These are phyloP conservation scores for Saturnispora kantuleensis DNA, from an alignment of 805 yeast genomes.

Conservation along the genomic window DNA sequence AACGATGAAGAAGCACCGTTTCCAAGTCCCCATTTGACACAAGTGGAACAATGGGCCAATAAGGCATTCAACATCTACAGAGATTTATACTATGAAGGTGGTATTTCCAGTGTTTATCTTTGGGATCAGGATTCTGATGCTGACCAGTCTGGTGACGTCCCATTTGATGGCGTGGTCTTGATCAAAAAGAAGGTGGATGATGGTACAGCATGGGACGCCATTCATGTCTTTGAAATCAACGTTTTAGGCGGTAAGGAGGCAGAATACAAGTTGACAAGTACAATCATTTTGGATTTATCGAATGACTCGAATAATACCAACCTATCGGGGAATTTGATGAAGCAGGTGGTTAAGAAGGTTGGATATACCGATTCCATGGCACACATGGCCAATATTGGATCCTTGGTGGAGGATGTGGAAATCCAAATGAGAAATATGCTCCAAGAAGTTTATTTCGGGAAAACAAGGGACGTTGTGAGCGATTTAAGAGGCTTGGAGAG, in stretches of 20 bases:
- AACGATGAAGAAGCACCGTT: conserved; percentile 61
- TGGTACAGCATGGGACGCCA: conserved; percentile 77
- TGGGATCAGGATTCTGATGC: conserved; percentile 75
- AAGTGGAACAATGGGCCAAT: conserved; percentile 72
- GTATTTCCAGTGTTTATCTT: conserved; percentile 75
- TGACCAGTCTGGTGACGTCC: conserved; percentile 37
- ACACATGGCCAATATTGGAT: conserved; percentile 83
- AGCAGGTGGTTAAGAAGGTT: conserved; percentile 60
- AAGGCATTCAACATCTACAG: conserved; percentile 88
- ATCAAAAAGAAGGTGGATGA: conserved; percentile 55
- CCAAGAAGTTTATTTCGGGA: conserved; percentile 92
- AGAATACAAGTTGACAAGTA: conserved; percentile 69
- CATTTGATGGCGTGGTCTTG: conserved; percentile 87
- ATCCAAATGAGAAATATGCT: conserved; percentile 75
- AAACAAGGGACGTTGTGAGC: conserved; percentile 78
- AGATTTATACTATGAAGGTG: conserved; percentile 93
- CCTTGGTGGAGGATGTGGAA: conserved; percentile 80
- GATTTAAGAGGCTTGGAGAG: conserved; percentile 44
- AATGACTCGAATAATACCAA: conserved; percentile 24
- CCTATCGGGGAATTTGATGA: conserved; percentile 74
- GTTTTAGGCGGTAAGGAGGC: conserved; percentile 32
- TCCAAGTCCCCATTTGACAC: conserved; percentile 59
- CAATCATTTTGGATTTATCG: conserved; percentile 70
- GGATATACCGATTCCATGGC: conserved; percentile 40
- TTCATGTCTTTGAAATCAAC: conserved; percentile 79